Evolutionary conservation across 257 asterid species (phyloP).

Genomic region (Gentiana straminea): DNA sequence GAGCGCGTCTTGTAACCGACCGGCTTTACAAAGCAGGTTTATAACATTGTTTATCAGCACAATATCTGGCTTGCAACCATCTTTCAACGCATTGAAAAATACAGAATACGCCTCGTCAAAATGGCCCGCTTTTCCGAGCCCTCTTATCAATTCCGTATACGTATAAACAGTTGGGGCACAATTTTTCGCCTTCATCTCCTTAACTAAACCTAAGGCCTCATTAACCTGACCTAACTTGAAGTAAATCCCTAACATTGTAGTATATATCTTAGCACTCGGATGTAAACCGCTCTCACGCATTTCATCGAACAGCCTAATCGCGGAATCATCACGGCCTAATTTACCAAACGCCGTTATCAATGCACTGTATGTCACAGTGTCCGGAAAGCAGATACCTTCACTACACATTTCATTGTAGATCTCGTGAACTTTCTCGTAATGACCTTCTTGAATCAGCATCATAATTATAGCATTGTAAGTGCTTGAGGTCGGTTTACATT

Average conservation of each 20-base stretch:
- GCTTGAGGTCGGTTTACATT: conserved; percentile 68
- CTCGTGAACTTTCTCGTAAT: conserved; percentile 74
- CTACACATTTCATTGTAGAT: conserved; percentile 75
- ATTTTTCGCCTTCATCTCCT: conserved; percentile 59
- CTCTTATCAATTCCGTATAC: conserved; percentile 67
- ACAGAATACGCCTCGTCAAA: conserved; percentile 65
- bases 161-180: conserved; percentile 75
- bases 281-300: conserved; percentile 68
- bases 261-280: conserved; percentile 74
- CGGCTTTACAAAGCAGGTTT: conserved; percentile 60
- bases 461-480: conserved; percentile 73
- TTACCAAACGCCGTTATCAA: conserved; percentile 60
- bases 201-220: conserved; percentile 48
- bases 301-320: conserved; percentile 72
- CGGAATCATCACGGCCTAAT: conserved; percentile 54
- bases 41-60: conserved; percentile 72
- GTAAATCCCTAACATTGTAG: conserved; percentile 48
- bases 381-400: conserved; percentile 71
- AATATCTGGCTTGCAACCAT: conserved; percentile 72
- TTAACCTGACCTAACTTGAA: conserved; percentile 55
- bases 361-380: conserved; percentile 68
- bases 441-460: conserved; percentile 87
- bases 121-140: conserved; percentile 70
- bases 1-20: conserved; percentile 50
- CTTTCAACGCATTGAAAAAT: conserved; percentile 49